Conservation (phyloP, 352 stramenopile species). For the Lagenidium giganteum region DNA sequence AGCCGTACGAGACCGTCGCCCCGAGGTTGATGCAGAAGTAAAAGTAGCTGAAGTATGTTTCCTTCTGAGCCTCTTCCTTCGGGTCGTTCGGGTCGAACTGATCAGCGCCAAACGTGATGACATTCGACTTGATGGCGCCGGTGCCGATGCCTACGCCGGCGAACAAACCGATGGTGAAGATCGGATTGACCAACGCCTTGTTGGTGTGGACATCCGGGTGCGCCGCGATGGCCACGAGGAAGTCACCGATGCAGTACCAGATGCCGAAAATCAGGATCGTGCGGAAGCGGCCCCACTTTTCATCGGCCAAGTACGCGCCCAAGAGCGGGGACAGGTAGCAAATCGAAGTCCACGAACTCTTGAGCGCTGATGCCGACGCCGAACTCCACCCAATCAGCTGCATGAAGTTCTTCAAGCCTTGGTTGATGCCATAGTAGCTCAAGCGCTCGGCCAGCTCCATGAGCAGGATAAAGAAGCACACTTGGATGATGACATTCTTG, state of each 20-base stretch:
- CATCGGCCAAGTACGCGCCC: conserved; percentile 52
- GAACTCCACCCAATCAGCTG: conserved; percentile 50
- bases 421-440: conserved; percentile 51
- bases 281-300: conserved; percentile 54
- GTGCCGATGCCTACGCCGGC: conserved; percentile 33
- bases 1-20: conserved; percentile 64
- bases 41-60: conserved; percentile 77
- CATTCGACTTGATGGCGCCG: conserved; percentile 21
- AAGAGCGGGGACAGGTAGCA: conserved; percentile 55
- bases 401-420: conserved; percentile 65
- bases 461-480: conserved; percentile 55
- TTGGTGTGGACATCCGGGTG: conserved; percentile 44
- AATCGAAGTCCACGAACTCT: conserved; percentile 58
- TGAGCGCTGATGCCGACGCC: conserved; percentile 51
- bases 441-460: conserved; percentile 59
- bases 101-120: conserved; percentile 29
- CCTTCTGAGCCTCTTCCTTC: conserved; percentile 35
- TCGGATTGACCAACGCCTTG: conserved; percentile 27
- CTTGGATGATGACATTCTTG: conserved; percentile 50
- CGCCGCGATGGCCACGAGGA: conserved; percentile 49
- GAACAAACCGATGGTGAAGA: conserved; percentile 60
- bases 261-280: conserved; percentile 56
- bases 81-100: conserved; percentile 49
- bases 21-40: conserved; percentile 80
- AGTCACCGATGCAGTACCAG: conserved; percentile 57